Evolutionary conservation across 768 basidiomycete species (phyloP).

Genomic region (Psilocybe azurescens): DNA sequence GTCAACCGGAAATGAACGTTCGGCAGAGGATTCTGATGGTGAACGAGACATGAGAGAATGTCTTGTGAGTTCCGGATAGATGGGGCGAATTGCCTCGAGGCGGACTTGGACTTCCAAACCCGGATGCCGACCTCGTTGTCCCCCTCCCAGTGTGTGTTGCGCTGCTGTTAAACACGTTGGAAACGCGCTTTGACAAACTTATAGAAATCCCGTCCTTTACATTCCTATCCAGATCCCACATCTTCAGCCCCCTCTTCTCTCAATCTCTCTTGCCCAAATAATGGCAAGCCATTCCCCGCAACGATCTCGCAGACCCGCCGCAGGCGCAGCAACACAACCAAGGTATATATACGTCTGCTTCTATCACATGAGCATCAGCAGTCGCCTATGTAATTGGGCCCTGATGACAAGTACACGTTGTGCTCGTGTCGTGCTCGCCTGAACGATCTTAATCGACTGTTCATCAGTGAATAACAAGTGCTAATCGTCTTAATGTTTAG

Average conservation of each 20-base stretch:
- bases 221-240: constrained; percentile 21
- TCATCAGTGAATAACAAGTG: constrained; percentile 19
- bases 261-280: constrained; percentile 33
- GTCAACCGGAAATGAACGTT: constrained; percentile 27
- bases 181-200: constrained; percentile 57
- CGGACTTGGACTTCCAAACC: constrained; percentile 52
- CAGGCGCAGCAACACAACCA: constrained; percentile 52
- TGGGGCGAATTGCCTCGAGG: constrained; percentile 37
- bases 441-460: constrained; percentile 18
- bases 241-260: constrained; percentile 24
- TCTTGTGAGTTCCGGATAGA: constrained; percentile 20
- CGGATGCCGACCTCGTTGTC: constrained; percentile 63
- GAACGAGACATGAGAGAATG: constrained; percentile 3
- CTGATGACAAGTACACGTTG: constrained; percentile 8
- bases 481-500: constrained; percentile 39
- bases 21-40: constrained; percentile 1
- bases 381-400: constrained; percentile 13
- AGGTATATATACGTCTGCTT: constrained; percentile 40
- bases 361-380: constrained; percentile 23
- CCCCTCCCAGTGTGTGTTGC: constrained; percentile 41
- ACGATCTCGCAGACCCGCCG: constrained; percentile 55
- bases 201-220: constrained; percentile 30
- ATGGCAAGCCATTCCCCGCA: constrained; percentile 70
- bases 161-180: constrained; percentile 65
- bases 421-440: neutral